Base-by-base conservation (phyloP, 2,329 filamentous ascomycete species). In the Pseudogymnoascus sp. region DNA sequence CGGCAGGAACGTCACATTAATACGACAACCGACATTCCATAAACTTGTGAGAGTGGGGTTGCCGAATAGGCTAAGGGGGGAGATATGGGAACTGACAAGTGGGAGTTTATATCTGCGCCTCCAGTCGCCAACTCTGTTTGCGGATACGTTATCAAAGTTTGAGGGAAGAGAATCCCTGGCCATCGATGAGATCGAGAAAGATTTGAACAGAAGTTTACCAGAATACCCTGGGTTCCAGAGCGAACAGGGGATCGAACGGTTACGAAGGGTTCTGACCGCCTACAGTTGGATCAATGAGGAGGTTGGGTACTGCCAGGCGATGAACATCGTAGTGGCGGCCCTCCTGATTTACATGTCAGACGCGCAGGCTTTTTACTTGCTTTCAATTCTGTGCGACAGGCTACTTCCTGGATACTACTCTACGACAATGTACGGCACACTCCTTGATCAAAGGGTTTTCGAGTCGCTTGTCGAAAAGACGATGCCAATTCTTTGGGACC, bases 311-410 rank as follows among this genome's bases (percentile, higher is more conserved):
- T 99, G 94, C 74, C 94, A 99, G 76, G 94, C 94, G 65, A 99
- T 99, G 94, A 99, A 99, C 75, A 99, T 99, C 69, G 94, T 99
- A 35, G 93, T 97, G 62, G 94, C 94, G 16, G 94, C 94, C n/a
- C 79, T 99, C 63, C 82, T 99, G 69, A 99, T 99, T 80, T 97
- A 97, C 79, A 96, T 96, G 86, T 97, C 92, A 7, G 94, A 99
- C 76, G 77, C 89, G 0, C 94, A 99, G 76, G 94, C 94, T 1
- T 99, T 97, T 77, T 99, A 94, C 74, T 81, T 97, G 6, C 83
- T 99, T 45, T 96, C 92, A 1, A 83, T 93, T 1, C 81, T 99
- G 14, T 99, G 94, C 78, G 93, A 97, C 73, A 88, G 93, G 55
- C 81, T 99, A 1, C 84, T 97, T 3, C 94, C 94, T 0, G 94